These are phyloP conservation scores for Nakazawaea siamensis DNA, from an alignment of 805 yeast species.

Conservation along the genomic window DNA sequence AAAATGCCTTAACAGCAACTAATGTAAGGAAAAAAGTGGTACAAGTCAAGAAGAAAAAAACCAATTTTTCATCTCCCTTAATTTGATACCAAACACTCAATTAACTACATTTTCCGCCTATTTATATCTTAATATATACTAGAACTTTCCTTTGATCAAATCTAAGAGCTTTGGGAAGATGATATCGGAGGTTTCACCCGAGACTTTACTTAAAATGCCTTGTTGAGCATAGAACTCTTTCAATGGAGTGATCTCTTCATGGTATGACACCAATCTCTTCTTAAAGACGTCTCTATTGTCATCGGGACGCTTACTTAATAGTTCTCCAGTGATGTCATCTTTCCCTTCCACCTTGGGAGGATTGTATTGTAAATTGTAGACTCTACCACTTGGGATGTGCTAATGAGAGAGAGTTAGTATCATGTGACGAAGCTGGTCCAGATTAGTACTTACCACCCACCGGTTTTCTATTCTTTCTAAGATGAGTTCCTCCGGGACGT, in stretches of 20 bases:
- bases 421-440: not conserved
- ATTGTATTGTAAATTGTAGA: conserved; percentile 77
- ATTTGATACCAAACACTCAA: no score
- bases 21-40: not conserved
- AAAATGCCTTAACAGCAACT: conserved; percentile 15
- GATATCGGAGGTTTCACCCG: conserved; percentile 78
- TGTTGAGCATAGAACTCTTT: conserved; percentile 46
- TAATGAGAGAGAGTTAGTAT: conserved; percentile 4
- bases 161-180: conserved; percentile 63
- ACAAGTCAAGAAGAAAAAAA: not conserved
- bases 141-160: no score
- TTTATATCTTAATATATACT: no score
- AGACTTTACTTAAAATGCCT: conserved; percentile 45
- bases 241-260: conserved; percentile 51
- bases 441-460: conserved; percentile 41
- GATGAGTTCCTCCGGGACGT: conserved; percentile 81
- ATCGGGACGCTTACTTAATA: conserved; percentile 70
- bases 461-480: conserved; percentile 75
- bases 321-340: conserved; percentile 90
- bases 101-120: no score
- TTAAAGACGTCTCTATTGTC: conserved; percentile 72
- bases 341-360: conserved; percentile 79
- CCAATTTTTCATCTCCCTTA: no score
- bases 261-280: conserved; percentile 57
- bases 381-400: conserved; percentile 77